Evolutionary conservation across 768 basidiomycete genomes (phyloP).

Genomic region (Agaricus blazei): DNA sequence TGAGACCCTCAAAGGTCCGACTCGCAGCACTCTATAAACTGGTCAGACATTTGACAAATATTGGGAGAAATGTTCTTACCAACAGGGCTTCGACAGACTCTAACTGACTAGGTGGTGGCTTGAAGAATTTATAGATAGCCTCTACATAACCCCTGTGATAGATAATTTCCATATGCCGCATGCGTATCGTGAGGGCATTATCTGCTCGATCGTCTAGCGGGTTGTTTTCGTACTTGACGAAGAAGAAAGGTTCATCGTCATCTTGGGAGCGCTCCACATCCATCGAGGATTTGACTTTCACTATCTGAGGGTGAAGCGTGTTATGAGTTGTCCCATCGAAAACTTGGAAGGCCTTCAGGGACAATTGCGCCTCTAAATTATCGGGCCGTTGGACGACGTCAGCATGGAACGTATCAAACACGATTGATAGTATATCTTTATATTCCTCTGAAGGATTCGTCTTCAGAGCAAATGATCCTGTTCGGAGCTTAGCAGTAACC

Average conservation of each 20-base stretch:
- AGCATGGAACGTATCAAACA: constrained; percentile 85
- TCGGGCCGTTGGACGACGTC: constrained; percentile 81
- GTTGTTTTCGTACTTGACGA: constrained; percentile 85
- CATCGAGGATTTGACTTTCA: constrained; percentile 51
- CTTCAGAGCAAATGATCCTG: constrained; percentile 83
- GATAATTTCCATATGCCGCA: constrained; percentile 96
- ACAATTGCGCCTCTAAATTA: constrained; percentile 80
- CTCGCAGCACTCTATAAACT: constrained; percentile 77
- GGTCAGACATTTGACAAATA: constrained; percentile 2
- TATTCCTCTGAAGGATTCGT: constrained; percentile 60
- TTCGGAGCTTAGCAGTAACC: constrained; percentile 72
- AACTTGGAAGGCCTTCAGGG: constrained; percentile 81
- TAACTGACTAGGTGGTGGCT: constrained; percentile 89
- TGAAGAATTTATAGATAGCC: constrained; percentile 86
- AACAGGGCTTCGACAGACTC: constrained; percentile 93
- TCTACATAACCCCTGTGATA: constrained; percentile 95
- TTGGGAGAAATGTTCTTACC: constrained; percentile 34
- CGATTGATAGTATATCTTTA: constrained; percentile 75
- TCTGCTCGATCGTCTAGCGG: constrained; percentile 91
- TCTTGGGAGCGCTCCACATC: constrained; percentile 12
- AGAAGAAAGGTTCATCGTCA: constrained; percentile 60
- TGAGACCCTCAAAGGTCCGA: constrained; percentile 86
- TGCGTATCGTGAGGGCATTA: constrained; percentile 79
- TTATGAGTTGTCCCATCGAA: constrained; percentile 85
- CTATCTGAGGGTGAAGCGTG: constrained; percentile 86